phyloP scores from a whole-genome alignment of 768 basidiomycete species.

The Tricholoma sp. region DNA sequence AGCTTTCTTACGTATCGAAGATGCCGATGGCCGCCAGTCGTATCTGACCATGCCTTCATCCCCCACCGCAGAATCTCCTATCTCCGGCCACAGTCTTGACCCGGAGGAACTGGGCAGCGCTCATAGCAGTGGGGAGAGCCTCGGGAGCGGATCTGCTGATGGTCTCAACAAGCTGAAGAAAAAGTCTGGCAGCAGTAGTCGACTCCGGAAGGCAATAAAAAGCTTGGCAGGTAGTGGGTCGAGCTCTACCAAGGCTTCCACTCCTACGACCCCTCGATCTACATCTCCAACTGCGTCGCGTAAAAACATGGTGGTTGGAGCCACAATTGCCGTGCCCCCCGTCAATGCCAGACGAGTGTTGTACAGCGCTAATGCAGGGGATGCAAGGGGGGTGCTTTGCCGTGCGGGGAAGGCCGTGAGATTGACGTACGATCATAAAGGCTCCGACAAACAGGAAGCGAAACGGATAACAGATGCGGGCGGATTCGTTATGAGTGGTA shows the following conservation, averaged over 20 bases:
- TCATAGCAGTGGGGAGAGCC: conserved; percentile 44
- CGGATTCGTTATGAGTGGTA: conserved; percentile 97
- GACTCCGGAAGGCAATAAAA: conserved; percentile 51
- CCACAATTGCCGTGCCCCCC: conserved; percentile 39
- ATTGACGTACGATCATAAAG: conserved; percentile 98
- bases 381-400: conserved; percentile 91
- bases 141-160: conserved; percentile 28
- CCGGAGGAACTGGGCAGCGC: conserved; percentile 27
- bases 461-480: conserved; percentile 97
- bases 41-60: conserved; percentile 42
- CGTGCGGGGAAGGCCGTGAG: conserved; percentile 87
- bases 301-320: conserved; percentile 26
- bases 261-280: conserved; percentile 30
- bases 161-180: conserved; percentile 24
- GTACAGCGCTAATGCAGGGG: conserved; percentile 95
- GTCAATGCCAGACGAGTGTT: conserved; percentile 63
- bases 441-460: conserved; percentile 93
- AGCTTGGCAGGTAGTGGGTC: conserved; percentile 38
- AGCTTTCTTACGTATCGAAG: conserved; percentile 91
- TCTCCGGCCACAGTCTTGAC: conserved; percentile 28
- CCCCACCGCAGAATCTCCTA: conserved; percentile 30
- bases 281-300: conserved; percentile 27
- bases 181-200: conserved; percentile 38
- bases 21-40: conserved; percentile 64
- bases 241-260: conserved; percentile 23